Evolutionary conservation across 495 filamentous ascomycete species (phyloP).

Genomic region (Astrothelium subdiscretum): DNA sequence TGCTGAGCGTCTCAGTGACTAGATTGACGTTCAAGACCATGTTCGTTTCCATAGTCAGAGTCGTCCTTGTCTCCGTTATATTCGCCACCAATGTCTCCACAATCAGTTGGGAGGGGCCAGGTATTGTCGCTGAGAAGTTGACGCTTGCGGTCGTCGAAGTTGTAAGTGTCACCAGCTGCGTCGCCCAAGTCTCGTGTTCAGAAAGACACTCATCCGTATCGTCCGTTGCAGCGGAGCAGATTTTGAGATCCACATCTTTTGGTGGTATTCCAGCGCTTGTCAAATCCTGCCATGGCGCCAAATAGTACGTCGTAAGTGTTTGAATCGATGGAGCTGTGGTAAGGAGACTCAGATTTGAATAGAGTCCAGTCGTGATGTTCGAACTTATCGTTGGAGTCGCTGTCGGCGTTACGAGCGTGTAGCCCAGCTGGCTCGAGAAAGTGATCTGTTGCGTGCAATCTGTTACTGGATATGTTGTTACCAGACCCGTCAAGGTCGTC

Average conservation of each 20-base stretch:
- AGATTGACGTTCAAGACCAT: slow-evolving; percentile 15
- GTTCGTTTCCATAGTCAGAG: slow-evolving; percentile 19
- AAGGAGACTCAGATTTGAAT: slow-evolving; percentile 7
- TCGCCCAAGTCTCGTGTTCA: slow-evolving; percentile 23
- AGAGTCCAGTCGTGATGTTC: slow-evolving; percentile 1
- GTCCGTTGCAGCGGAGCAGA: slow-evolving; percentile 17
- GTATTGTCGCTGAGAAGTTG: slow-evolving; percentile 22
- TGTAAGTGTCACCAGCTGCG: slow-evolving; percentile 18
- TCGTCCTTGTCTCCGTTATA: slow-evolving; percentile 22
- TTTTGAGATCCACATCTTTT: slow-evolving; percentile 18
- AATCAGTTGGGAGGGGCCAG: slow-evolving; percentile 19
- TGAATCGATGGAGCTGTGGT: slow-evolving; percentile 21
- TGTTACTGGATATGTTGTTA: slow-evolving; percentile 17
- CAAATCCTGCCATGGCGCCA: slow-evolving; percentile 25
- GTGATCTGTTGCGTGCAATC: slow-evolving; percentile 26
- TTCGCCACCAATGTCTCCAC: slow-evolving; percentile 21
- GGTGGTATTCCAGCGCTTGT: slow-evolving; percentile 16
- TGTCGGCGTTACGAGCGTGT: slow-evolving; percentile 17
- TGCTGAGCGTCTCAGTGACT: slow-evolving; percentile 5
- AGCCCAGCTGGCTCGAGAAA: slow-evolving; percentile 27
- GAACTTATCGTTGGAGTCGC: slow-evolving; percentile 2
- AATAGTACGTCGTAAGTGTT: slow-evolving; percentile 23
- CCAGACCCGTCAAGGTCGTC: slow-evolving; percentile 23
- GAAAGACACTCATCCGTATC: slow-evolving; percentile 20
- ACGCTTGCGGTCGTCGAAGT: slow-evolving; percentile 12